These are phyloP conservation scores for Cercospora beticola DNA, from an alignment of 2,329 filamentous ascomycete species.

Conservation along the genomic window DNA sequence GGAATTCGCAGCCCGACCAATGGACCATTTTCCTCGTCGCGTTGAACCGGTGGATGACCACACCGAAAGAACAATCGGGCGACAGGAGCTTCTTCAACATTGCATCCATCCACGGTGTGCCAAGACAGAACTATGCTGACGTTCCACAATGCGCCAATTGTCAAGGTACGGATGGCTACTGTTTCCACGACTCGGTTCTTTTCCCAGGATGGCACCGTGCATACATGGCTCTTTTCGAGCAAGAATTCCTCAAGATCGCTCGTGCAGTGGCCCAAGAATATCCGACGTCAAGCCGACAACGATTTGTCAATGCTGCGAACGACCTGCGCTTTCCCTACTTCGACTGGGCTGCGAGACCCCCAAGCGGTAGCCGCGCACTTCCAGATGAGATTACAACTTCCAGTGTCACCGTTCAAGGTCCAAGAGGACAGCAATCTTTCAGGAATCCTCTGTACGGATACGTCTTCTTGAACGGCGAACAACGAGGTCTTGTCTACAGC, in stretches of 20 bases:
- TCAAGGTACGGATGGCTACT: constrained; percentile 29
- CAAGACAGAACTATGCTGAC: constrained; percentile 26
- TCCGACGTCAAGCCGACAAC: constrained; percentile 10
- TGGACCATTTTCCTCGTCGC: constrained; percentile 31
- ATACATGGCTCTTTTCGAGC: constrained; percentile 33
- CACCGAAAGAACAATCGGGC: constrained; percentile 8
- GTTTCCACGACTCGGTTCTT: constrained; percentile 30
- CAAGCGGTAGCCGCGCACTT: constrained; percentile 15
- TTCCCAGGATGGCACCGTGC: constrained; percentile 34
- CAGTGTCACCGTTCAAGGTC: constrained; percentile 28
- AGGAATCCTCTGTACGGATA: constrained; percentile 35
- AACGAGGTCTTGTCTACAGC: constrained; percentile 23
- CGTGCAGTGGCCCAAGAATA: constrained; percentile 24
- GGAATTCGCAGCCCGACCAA: constrained; percentile 28
- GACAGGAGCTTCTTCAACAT: constrained; percentile 26
- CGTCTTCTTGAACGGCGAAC: constrained; percentile 24
- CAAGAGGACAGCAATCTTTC: constrained; percentile 23
- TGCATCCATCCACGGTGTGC: constrained; percentile 32
- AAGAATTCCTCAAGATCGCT: constrained; percentile 28
- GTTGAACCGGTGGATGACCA: constrained; percentile 23
- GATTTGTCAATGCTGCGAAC: constrained; percentile 26
- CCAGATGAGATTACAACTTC: constrained; percentile 28
- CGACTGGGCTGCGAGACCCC: constrained; percentile 31
- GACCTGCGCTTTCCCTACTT: constrained; percentile 33
- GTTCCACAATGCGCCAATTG: constrained; percentile 27